These are phyloP conservation scores for Rhizophora mangle DNA, from an alignment of 345 rosid species.

Conservation along the genomic window DNA sequence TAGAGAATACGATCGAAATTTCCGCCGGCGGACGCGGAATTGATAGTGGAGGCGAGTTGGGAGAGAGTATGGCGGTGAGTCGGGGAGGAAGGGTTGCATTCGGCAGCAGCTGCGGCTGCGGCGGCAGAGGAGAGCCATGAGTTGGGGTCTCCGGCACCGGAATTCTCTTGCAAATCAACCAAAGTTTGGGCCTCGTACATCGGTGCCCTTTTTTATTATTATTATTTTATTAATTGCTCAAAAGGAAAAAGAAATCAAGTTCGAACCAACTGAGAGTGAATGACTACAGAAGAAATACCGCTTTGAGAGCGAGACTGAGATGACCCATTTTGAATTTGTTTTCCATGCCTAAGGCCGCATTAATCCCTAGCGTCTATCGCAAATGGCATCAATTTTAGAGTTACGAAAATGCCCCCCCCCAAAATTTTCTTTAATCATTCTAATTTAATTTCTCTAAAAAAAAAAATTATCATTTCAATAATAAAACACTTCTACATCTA, in stretches of 20 bases:
- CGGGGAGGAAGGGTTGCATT: conserved; percentile 41
- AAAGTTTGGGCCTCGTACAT: conserved; percentile 65
- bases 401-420: too few relatives aligned
- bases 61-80: conserved; percentile 37
- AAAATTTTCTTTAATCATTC: too few relatives aligned
- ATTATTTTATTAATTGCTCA: not conserved
- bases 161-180: conserved; percentile 55
- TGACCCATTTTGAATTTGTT: too few relatives aligned
- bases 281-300: too few relatives aligned
- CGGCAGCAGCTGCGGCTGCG: conserved; percentile 16
- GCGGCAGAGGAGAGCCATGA: conserved; percentile 61
- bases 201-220: not conserved
- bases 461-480: too few relatives aligned
- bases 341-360: too few relatives aligned
- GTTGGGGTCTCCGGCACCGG: conserved; percentile 56
- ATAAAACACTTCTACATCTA: too few relatives aligned
- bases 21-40: conserved; percentile 27
- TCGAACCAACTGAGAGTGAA: too few relatives aligned
- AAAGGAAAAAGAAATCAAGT: not conserved
- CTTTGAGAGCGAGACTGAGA: too few relatives aligned
- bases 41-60: conserved; percentile 16
- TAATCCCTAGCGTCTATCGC: too few relatives aligned
- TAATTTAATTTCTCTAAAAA: too few relatives aligned
- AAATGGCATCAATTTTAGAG: too few relatives aligned
- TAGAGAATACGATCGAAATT: conserved; percentile 71